These are phyloP conservation scores for Coelastrella sp. DNA, from an alignment of 139 green algal genomes.

Conservation along the genomic window DNA sequence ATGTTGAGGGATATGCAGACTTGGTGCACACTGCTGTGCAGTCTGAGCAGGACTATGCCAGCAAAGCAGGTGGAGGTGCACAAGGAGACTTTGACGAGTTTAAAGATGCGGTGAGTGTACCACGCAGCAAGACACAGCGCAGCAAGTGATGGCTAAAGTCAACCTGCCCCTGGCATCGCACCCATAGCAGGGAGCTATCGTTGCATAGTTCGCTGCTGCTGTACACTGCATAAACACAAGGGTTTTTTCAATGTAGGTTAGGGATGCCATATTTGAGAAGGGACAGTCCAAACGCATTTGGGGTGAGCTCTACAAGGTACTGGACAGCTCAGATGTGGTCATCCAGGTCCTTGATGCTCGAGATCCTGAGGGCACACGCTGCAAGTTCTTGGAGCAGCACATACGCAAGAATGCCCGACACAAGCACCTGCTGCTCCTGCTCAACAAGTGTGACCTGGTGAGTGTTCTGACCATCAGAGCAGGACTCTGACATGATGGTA, in stretches of 20 bases:
- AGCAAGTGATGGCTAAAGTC: too few species aligned
- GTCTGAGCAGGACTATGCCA: constrained; percentile 51
- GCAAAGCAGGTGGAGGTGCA: background rate
- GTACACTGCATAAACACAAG: too few species aligned
- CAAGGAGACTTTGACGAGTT: constrained; percentile 38
- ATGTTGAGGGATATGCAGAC: constrained; percentile 72
- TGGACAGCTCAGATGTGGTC: constrained; percentile 97
- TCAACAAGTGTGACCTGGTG: constrained; percentile 99
- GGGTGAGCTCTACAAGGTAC: constrained; percentile 99
- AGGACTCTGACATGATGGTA: too few species aligned
- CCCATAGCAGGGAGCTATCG: background rate
- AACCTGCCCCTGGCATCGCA: background rate
- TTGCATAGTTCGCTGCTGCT: too few species aligned
- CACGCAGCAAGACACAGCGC: background rate
- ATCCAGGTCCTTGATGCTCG: constrained; percentile 98
- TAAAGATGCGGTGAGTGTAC: constrained; percentile 45
- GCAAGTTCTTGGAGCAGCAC: constrained; percentile 93
- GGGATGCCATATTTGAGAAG: constrained; percentile 89
- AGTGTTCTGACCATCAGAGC: too few species aligned
- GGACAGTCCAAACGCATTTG: constrained; percentile 98
- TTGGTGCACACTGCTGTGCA: constrained; percentile 68
- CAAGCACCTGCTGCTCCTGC: constrained; percentile 98
- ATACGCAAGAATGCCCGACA: constrained; percentile 91
- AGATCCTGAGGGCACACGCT: constrained; percentile 96
- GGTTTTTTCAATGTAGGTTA: too few species aligned